These are phyloP conservation scores for Stachybotrys chartarum DNA, from an alignment of 2,329 filamentous ascomycete genomes.

Conservation along the genomic window DNA sequence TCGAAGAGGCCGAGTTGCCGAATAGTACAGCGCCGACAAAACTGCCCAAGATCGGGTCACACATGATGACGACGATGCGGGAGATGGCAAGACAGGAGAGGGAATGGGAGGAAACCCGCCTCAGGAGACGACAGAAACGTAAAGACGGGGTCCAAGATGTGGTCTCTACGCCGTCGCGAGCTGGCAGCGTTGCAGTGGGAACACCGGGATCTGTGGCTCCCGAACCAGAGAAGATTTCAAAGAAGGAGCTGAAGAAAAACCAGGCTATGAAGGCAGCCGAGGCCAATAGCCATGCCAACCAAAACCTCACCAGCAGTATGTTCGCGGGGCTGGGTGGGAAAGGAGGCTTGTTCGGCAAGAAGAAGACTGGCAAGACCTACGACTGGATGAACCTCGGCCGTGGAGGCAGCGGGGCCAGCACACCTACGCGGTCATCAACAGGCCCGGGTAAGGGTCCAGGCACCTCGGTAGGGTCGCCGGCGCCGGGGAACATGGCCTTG, in stretches of 20 bases:
- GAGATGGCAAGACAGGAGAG: conserved; percentile 59
- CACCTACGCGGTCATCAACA: conserved; percentile 31
- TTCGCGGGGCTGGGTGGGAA: conserved; percentile 59
- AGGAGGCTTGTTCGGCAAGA: conserved; percentile 48
- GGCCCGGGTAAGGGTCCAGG: conserved; percentile 25
- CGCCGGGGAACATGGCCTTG: conserved; percentile 30
- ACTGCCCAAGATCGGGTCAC: conserved; percentile 43
- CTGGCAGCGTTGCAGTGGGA: conserved; percentile 50
- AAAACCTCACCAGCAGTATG: conserved; percentile 76
- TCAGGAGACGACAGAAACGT: conserved; percentile 60
- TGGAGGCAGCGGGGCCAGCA: conserved; percentile 46
- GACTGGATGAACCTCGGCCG: conserved; percentile 60
- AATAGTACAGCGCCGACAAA: conserved; percentile 38
- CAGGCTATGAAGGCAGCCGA: conserved; percentile 71
- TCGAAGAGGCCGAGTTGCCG: conserved; percentile 21
- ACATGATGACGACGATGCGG: conserved; percentile 48
- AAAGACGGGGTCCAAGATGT: conserved; percentile 48
- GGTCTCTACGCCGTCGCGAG: conserved; percentile 38
- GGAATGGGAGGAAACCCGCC: conserved; percentile 63
- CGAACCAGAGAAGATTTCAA: conserved; percentile 64
- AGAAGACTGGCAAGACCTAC: conserved; percentile 61
- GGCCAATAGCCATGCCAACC: conserved; percentile 70
- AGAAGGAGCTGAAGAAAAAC: conserved; percentile 78
- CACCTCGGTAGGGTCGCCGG: conserved; percentile 21
- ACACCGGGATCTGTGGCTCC: conserved; percentile 57